Percentiles rank a stretch among this genome's conserved stretches.
Evolutionary conservation across 2,329 filamentous ascomycete species (phyloP).

Genomic region (Botrytis pseudocinerea): DNA sequence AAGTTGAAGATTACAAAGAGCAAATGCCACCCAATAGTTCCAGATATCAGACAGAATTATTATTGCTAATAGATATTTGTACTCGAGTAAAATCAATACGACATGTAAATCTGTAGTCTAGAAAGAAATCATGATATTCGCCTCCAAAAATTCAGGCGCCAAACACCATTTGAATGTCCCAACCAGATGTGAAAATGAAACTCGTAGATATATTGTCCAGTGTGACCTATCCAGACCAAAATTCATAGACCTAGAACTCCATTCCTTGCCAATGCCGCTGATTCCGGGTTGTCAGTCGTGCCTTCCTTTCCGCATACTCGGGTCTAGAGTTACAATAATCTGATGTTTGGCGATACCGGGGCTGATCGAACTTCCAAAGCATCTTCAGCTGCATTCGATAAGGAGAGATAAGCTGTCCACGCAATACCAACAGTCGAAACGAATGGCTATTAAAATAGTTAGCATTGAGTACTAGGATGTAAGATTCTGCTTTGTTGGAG

Average conservation of each 20-base stretch:
- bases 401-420: slow-evolving; percentile 94
- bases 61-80: not conserved
- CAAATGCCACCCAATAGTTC: not conserved
- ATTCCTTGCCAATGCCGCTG: slow-evolving; percentile 25
- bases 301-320: slow-evolving; percentile 23
- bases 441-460: slow-evolving; percentile 66
- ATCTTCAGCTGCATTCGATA: slow-evolving; percentile 79
- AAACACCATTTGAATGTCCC: slow-evolving; percentile 16
- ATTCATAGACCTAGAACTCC: slow-evolving; percentile 12
- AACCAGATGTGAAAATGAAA: slow-evolving; percentile 16
- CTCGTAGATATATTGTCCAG: not conserved
- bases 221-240: not conserved
- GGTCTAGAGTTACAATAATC: slow-evolving; percentile 37
- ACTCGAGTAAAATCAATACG: not conserved
- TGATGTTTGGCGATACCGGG: slow-evolving; percentile 40
- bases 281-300: slow-evolving; percentile 10
- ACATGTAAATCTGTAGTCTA: slow-evolving; percentile 7
- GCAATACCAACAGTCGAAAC: slow-evolving; percentile 94
- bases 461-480: slow-evolving; percentile 25
- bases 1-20: not conserved
- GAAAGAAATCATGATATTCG: not conserved
- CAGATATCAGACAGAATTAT: not conserved
- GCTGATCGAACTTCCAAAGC: slow-evolving; percentile 38
- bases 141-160: not conserved
- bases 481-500: not conserved